Conservation (phyloP, 2,329 filamentous ascomycete species). For the Rhynchosporium secalis region DNA sequence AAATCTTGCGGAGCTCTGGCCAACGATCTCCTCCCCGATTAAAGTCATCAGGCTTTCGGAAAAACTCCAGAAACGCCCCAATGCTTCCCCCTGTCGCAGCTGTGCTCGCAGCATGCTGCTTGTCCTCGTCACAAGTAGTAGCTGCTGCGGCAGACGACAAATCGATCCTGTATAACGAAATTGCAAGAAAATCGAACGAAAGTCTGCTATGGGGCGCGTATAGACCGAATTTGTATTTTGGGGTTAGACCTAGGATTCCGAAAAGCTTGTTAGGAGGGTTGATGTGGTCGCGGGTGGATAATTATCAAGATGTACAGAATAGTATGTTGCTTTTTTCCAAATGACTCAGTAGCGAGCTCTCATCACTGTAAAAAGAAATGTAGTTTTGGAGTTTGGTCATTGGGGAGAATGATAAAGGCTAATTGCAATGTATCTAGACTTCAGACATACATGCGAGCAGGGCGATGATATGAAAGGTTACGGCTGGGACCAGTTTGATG, state of each 20-base stretch:
- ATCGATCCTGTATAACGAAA: conserved; percentile 40
- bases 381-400: background rate
- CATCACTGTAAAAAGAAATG: background rate
- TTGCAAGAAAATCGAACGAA: conserved; percentile 61
- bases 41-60: conserved; percentile 4
- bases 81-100: conserved; percentile 32
- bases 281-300: conserved; percentile 86
- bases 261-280: conserved; percentile 80
- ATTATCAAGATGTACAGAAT: conserved; percentile 71
- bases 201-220: conserved; percentile 96
- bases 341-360: too few species aligned
- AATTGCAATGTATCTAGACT: conserved; percentile 53
- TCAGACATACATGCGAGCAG: conserved; percentile 95
- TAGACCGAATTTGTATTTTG: conserved; percentile 91
- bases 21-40: conserved; percentile 22
- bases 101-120: conserved; percentile 22
- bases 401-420: conserved; percentile 12
- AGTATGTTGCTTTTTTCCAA: conserved; percentile 54
- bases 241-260: conserved; percentile 77
- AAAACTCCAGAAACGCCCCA: background rate
- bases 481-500: conserved; percentile 97
- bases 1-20: conserved; percentile 31
- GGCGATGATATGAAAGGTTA: conserved; percentile 92
- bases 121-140: conserved; percentile 12
- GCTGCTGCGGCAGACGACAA: conserved; percentile 33